Conservation (phyloP, 805 yeast genomes). For the Schizosaccharomyces cryophilus region DNA sequence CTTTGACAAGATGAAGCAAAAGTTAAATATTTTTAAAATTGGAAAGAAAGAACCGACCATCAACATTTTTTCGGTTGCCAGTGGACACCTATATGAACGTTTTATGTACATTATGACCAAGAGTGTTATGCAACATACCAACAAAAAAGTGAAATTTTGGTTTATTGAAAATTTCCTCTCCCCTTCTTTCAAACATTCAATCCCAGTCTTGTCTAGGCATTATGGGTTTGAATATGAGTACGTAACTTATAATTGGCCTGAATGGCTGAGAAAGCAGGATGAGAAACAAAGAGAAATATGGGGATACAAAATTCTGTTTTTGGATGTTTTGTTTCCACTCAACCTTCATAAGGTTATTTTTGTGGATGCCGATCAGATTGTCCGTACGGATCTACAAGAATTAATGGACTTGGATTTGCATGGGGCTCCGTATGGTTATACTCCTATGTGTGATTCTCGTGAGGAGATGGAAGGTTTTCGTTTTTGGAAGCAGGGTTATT, state of each 20-base stretch:
- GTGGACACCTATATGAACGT: conserved; percentile 59
- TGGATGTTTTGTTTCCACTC: conserved; percentile 72
- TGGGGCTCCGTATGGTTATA: conserved; percentile 67
- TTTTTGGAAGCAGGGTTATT: conserved; percentile 86
- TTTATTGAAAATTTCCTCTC: conserved; percentile 60
- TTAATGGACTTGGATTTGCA: conserved; percentile 41
- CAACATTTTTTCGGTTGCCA: conserved; percentile 60
- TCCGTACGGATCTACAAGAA: conserved; percentile 49
- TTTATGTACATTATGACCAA: conserved; percentile 56
- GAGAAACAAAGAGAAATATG: conserved; percentile 60
- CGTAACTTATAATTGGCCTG: conserved; percentile 80
- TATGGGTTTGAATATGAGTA: conserved; percentile 49
- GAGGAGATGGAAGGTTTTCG: conserved; percentile 60
- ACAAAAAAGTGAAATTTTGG: conserved; percentile 60
- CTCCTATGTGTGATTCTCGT: conserved; percentile 70
- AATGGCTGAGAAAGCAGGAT: conserved; percentile 58
- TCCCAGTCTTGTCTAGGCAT: conserved; percentile 33
- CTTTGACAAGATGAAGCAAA: conserved; percentile 6
- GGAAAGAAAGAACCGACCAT: conserved; percentile 25
- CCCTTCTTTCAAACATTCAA: conserved; percentile 32
- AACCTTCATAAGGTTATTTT: conserved; percentile 51
- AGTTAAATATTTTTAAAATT: conserved; percentile 3
- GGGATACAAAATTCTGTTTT: conserved; percentile 68
- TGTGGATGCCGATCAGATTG: conserved; percentile 69
- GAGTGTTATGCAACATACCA: conserved; percentile 43